These are phyloP conservation scores for Lactarius tabidus DNA, from an alignment of 768 basidiomycete genomes.

Conservation along the genomic window DNA sequence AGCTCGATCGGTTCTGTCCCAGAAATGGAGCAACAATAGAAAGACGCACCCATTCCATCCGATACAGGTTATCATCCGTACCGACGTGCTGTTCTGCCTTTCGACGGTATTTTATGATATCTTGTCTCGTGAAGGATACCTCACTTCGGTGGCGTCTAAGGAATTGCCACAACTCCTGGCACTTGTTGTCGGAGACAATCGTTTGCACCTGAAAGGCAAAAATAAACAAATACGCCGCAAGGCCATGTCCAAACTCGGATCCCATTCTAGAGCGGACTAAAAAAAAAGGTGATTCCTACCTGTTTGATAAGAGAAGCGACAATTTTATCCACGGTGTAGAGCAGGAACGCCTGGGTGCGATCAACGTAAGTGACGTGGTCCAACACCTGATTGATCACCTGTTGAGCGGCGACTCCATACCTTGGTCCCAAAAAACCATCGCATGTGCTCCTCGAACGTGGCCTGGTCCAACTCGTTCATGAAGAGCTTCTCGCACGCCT, in stretches of 20 bases:
- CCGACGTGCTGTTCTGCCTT: slow-evolving; percentile 75
- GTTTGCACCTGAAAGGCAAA: slow-evolving; percentile 65
- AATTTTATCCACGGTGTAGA: slow-evolving; percentile 94
- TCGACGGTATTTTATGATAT: slow-evolving; percentile 72
- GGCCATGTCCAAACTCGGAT: slow-evolving; percentile 1
- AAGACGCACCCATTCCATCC: slow-evolving; percentile 69
- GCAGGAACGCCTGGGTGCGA: slow-evolving; percentile 66
- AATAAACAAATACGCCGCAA: slow-evolving; percentile 15
- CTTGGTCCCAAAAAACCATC: slow-evolving; percentile 90
- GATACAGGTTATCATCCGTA: slow-evolving; percentile 72
- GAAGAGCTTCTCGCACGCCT: slow-evolving; percentile 90
- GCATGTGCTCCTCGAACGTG: slow-evolving; percentile 93
- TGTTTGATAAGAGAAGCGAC: slow-evolving; percentile 89
- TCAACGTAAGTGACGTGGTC: slow-evolving; percentile 31
- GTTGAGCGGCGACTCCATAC: slow-evolving; percentile 37
- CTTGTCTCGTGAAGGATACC: slow-evolving; percentile 53
- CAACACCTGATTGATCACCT: background rate
- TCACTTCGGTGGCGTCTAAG: slow-evolving; percentile 59
- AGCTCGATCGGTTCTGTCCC: slow-evolving; percentile 5
- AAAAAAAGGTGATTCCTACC: slow-evolving; percentile 42
- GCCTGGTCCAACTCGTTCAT: slow-evolving; percentile 88
- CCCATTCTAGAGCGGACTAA: background rate
- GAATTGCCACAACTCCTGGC: slow-evolving; percentile 79
- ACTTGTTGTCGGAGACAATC: slow-evolving; percentile 77
- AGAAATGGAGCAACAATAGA: background rate